These are phyloP conservation scores for Circinella minor DNA, from an alignment of 371 early-diverging fungal species.

Conservation along the genomic window DNA sequence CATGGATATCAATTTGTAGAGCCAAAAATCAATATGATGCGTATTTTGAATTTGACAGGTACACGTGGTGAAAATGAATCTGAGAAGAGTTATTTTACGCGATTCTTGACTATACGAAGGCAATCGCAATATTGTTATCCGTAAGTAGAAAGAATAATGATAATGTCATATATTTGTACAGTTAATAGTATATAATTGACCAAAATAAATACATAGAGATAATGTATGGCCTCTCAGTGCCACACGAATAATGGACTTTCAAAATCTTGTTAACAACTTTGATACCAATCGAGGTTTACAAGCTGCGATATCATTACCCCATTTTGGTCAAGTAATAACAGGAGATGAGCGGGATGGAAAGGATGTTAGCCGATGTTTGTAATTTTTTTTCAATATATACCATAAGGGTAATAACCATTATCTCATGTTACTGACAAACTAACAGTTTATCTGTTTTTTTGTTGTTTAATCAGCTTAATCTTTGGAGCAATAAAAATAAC, in stretches of 20 bases:
- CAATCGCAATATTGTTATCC: constrained; percentile 47
- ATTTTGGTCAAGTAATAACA: constrained; percentile 6
- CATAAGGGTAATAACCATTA: too few species aligned
- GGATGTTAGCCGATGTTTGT: not conserved
- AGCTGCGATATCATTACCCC: not conserved
- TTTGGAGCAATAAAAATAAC: too few species aligned
- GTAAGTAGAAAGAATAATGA: constrained; percentile 16
- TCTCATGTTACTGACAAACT: too few species aligned
- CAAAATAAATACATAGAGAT: constrained; percentile 25
- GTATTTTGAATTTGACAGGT: constrained; percentile 37
- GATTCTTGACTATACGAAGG: constrained; percentile 40
- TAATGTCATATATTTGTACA: constrained; percentile 26
- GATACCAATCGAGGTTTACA: constrained; percentile 26
- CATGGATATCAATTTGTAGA: constrained; percentile 49
- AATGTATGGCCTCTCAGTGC: constrained; percentile 46
- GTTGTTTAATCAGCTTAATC: too few species aligned
- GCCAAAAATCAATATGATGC: constrained; percentile 41
- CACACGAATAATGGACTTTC: constrained; percentile 32
- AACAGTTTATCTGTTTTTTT: too few species aligned
- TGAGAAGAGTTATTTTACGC: constrained; percentile 33
- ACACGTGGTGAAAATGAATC: constrained; percentile 22
- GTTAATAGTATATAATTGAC: not conserved
- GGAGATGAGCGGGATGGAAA: not conserved
- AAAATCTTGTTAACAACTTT: constrained; percentile 29
- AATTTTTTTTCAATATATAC: not conserved